These are phyloP conservation scores for Triadica sebifera DNA, from an alignment of 345 rosid species.

Conservation along the genomic window DNA sequence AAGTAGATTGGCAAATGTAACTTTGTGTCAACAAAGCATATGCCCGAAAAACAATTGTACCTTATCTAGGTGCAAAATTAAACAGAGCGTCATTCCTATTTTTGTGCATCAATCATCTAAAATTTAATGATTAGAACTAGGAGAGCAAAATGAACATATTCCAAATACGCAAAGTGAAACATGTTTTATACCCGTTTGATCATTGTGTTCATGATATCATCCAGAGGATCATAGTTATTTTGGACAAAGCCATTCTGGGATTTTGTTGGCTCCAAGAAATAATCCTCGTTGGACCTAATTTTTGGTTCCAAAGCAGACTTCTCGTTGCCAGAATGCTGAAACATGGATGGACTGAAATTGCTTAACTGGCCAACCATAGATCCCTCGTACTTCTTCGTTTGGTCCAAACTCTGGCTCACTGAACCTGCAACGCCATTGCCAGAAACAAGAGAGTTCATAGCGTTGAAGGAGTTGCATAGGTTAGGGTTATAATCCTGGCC, in stretches of 20 bases:
- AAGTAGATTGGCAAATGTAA: background rate
- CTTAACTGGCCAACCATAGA: conserved; percentile 37
- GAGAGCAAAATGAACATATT: conserved; percentile 3
- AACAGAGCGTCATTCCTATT: background rate
- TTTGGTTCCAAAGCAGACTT: conserved; percentile 36
- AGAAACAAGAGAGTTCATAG: conserved; percentile 37
- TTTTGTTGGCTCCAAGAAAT: conserved; percentile 43
- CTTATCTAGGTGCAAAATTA: background rate
- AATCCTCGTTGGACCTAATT: conserved; percentile 39
- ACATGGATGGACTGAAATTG: conserved; percentile 25
- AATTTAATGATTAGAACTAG: background rate
- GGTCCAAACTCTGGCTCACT: conserved; percentile 32
- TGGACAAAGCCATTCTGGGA: conserved; percentile 44
- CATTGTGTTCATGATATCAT: conserved; percentile 65
- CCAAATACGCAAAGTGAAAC: conserved; percentile 5
- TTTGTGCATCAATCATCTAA: background rate
- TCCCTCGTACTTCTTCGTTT: conserved; percentile 36
- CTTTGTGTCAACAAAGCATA: background rate
- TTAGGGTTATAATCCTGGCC: conserved; percentile 29
- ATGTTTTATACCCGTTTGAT: conserved; percentile 54
- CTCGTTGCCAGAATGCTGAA: conserved; percentile 37
- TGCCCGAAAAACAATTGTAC: background rate
- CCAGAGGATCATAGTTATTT: conserved; percentile 52
- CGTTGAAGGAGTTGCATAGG: conserved; percentile 35
- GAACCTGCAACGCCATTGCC: conserved; percentile 29